Conservation (phyloP, 2,329 filamentous ascomycete species). For the Cercospora sp. region DNA sequence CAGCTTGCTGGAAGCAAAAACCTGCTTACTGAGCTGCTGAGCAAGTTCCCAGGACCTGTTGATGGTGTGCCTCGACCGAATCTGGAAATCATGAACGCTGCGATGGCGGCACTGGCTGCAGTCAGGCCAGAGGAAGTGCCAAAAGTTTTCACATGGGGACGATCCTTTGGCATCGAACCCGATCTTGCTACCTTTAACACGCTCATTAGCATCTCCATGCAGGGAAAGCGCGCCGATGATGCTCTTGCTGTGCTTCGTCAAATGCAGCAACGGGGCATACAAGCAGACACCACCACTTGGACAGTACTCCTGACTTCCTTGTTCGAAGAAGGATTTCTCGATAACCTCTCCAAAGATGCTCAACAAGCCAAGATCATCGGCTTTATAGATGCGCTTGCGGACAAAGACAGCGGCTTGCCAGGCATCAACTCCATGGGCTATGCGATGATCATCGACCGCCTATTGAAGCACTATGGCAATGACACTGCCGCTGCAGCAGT, state of each 20-base stretch:
- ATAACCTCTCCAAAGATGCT: conserved; percentile 47
- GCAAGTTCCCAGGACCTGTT: conserved; percentile 31
- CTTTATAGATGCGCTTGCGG: conserved; percentile 59
- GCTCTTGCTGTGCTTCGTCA: conserved; percentile 45
- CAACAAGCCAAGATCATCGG: conserved; percentile 57
- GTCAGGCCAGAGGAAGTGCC: conserved; percentile 54
- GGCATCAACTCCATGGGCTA: conserved; percentile 64
- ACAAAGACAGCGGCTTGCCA: conserved; percentile 51
- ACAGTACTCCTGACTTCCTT: conserved; percentile 67
- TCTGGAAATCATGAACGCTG: conserved; percentile 68
- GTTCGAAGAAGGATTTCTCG: conserved; percentile 53
- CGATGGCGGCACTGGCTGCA: conserved; percentile 63
- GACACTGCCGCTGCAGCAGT: conserved; percentile 59
- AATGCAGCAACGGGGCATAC: conserved; percentile 48
- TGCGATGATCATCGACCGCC: conserved; percentile 67
- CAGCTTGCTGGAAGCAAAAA: conserved; percentile 22
- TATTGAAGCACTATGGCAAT: conserved; percentile 55
- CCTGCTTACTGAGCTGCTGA: conserved; percentile 24
- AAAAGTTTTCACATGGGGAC: conserved; percentile 54
- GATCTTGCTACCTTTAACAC: conserved; percentile 39
- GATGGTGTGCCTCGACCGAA: conserved; percentile 58
- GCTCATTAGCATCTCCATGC: conserved; percentile 38
- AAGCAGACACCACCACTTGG: conserved; percentile 63
- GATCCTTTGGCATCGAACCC: conserved; percentile 38
- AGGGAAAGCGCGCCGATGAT: conserved; percentile 30